Percentiles rank a stretch among this genome's conserved stretches.
Conservation (phyloP, 2,329 filamentous ascomycete genomes). For the Aspergillus texensis region DNA sequence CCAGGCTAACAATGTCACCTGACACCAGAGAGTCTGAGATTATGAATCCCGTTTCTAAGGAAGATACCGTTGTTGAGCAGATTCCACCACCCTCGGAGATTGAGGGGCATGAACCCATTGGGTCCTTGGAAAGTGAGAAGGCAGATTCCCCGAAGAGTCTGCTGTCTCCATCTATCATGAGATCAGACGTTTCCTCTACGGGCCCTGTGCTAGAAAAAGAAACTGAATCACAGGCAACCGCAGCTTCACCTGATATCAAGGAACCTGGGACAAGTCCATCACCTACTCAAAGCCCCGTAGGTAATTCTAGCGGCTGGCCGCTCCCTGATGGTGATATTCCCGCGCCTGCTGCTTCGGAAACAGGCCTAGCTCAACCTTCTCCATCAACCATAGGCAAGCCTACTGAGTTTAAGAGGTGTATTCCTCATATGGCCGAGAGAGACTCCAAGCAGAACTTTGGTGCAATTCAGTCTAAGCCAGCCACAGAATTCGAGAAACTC, state of each 20-base stretch:
- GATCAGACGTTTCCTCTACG: slow-evolving; percentile 9
- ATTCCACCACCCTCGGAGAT: background rate
- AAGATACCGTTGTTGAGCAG: background rate
- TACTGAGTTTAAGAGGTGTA: slow-evolving; percentile 16
- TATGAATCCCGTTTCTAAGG: background rate
- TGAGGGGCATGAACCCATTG: background rate
- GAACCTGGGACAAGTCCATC: background rate
- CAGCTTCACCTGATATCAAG: background rate
- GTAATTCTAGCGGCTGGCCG: slow-evolving; percentile 22
- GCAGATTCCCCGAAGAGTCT: background rate
- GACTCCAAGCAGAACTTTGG: slow-evolving; percentile 10
- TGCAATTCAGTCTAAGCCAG: slow-evolving; percentile 5
- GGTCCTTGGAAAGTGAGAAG: background rate
- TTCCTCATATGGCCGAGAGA: slow-evolving; percentile 15
- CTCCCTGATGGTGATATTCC: slow-evolving; percentile 19
- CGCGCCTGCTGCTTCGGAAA: slow-evolving; percentile 8
- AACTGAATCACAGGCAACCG: background rate
- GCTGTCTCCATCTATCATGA: background rate
- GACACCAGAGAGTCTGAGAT: background rate
- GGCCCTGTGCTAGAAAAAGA: background rate
- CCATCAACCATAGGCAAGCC: slow-evolving; percentile 18
- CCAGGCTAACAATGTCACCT: slow-evolving; percentile 13
- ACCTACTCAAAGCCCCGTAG: slow-evolving; percentile 6
- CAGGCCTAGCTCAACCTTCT: slow-evolving; percentile 9
- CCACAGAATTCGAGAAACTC: slow-evolving; percentile 9